Base-by-base conservation (phyloP, 805 yeast species). In the Monosporozyma unispora region DNA sequence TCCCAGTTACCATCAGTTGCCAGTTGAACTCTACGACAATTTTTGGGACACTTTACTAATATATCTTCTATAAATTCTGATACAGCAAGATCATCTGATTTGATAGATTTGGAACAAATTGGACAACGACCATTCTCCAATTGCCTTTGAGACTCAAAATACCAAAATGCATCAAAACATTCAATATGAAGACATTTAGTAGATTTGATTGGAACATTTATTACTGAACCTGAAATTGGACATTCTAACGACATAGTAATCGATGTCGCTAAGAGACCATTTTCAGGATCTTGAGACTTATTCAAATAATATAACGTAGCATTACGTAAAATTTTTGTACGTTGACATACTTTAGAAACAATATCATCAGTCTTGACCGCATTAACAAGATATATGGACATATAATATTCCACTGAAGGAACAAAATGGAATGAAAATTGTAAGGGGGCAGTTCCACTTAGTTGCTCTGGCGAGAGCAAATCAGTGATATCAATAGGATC, bases 121-220 rank as follows among this genome's bases (percentile, higher is more conserved):
- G 97, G 96, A 61, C 99, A 93, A 44, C 69, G 69, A 96, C 96
- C 90, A 0, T 86, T 79, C 0, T 96, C 84, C 0, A 85, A 78
- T 60, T 84, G 91, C 49, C 74, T 72, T 63, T 91, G 98, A 40
- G 89, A 73, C 57, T 79, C 77, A 9, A 93, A 57, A 59, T 77
- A 93, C 41, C 86, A 78, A 31, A 73, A 65, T 0, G 87, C 90
- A 66, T 93, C 99, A 64, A 90, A 87, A 61, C 98, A 90, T 58
- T 86, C 90, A n/a, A 87, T 68, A 66, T 93, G 99, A 29, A 75
- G 70, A 67, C 99, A 93, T 45, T 67, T 71, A 1, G 74, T 68
- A 1, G 95, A 80, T 55, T 87, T 77, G 1, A 80, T 78, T 0
- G 99, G 98, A 47, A 75, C 64, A 47, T 72, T 70, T 74, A 93